Evolutionary conservation across 2,329 filamentous ascomycete genomes (phyloP).

Genomic region (Diatrype stigma): DNA sequence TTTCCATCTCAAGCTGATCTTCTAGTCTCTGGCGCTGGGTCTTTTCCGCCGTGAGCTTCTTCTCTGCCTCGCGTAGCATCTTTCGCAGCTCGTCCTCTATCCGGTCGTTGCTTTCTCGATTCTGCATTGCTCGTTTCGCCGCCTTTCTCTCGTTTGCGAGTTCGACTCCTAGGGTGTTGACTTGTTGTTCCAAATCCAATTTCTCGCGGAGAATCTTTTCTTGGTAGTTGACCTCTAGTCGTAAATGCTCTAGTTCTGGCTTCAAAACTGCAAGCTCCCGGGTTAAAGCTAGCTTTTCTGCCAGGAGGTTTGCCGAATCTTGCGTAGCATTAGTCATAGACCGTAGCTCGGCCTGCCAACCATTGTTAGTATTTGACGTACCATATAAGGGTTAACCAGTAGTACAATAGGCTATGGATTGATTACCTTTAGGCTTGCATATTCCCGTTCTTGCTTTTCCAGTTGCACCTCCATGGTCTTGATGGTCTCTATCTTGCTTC

Average conservation of each 20-base stretch:
- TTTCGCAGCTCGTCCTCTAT: slow-evolving; percentile 40
- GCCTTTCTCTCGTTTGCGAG: slow-evolving; percentile 78
- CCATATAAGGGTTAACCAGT: not conserved
- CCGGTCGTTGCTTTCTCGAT: slow-evolving; percentile 38
- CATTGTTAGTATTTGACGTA: slow-evolving; percentile 14
- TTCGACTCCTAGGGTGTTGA: slow-evolving; percentile 73
- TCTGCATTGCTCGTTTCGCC: slow-evolving; percentile 50
- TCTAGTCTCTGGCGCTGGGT: slow-evolving; percentile 27
- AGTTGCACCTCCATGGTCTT: slow-evolving; percentile 44
- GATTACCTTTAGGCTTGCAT: slow-evolving; percentile 44
- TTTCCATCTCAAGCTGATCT: slow-evolving; percentile 29
- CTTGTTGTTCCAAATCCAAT: slow-evolving; percentile 70
- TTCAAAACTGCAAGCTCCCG: slow-evolving; percentile 50
- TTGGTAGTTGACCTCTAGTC: slow-evolving; percentile 53
- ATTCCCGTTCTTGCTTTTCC: slow-evolving; percentile 44
- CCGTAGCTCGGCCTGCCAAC: slow-evolving; percentile 61
- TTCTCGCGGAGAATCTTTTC: slow-evolving; percentile 74
- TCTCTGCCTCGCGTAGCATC: slow-evolving; percentile 32
- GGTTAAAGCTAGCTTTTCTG: slow-evolving; percentile 51
- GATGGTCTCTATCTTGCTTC: slow-evolving; percentile 37
- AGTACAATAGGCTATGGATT: not conserved
- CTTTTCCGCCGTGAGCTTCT: slow-evolving; percentile 26
- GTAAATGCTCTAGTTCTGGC: slow-evolving; percentile 53
- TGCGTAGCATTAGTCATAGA: slow-evolving; percentile 63
- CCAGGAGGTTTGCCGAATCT: slow-evolving; percentile 66